Conservation (phyloP, 78 protist genomes). For the Parvularia atlantis region DNA sequence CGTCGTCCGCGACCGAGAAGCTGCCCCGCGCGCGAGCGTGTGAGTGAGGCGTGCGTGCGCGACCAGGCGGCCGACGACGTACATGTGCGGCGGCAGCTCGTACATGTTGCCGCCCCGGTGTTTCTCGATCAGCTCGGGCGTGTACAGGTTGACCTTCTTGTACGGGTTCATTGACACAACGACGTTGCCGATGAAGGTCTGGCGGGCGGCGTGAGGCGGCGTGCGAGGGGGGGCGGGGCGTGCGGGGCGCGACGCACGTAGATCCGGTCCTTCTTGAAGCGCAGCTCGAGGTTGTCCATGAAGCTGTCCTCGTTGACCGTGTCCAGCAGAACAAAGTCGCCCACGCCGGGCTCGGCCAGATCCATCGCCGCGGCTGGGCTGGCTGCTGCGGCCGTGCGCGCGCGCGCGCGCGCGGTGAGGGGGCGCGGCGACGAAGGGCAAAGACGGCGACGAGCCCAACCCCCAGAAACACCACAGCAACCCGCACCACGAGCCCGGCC, state of each 20-base stretch:
- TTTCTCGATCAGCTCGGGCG: slow-evolving; percentile 18
- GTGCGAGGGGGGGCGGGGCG: neutral
- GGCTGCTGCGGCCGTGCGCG: no score
- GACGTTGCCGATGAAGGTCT: slow-evolving; percentile 70
- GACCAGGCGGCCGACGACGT: neutral
- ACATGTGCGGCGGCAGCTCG: slow-evolving; percentile 54
- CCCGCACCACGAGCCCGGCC: no score
- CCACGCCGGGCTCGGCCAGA: no score
- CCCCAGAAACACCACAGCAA: no score
- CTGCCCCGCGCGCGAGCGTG: neutral
- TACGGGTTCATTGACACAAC: slow-evolving; percentile 72
- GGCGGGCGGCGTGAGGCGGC: neutral
- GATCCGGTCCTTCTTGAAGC: neutral
- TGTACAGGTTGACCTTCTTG: slow-evolving; percentile 24
- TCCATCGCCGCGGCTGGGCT: no score
- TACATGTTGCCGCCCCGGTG: slow-evolving; percentile 34
- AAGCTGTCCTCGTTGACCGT: neutral
- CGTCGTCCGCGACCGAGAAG: slow-evolving; percentile 57
- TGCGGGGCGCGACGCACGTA: neutral
- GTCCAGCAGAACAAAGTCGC: neutral
- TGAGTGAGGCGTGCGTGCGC: neutral
- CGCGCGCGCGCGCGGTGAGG: no score
- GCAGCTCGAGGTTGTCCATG: slow-evolving; percentile 1
- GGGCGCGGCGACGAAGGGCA: no score
- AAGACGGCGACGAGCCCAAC: no score